phyloP scores from a whole-genome alignment of 1,284 basidiomycete genomes.

The Trichosporon coremiiforme region DNA sequence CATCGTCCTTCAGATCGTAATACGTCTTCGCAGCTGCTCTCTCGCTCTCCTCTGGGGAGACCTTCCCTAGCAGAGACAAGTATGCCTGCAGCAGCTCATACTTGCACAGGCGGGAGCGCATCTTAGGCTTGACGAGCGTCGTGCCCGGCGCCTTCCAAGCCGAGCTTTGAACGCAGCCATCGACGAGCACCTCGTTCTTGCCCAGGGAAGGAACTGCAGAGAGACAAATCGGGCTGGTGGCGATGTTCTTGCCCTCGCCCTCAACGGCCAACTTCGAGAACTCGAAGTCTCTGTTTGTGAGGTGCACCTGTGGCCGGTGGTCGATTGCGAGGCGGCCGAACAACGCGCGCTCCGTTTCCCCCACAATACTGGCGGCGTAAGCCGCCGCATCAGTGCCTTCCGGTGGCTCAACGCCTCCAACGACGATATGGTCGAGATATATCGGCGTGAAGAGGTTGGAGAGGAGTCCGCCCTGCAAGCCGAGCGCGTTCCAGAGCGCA shows the following conservation, averaged over 20 bases:
- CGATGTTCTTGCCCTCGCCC: constrained; percentile 61
- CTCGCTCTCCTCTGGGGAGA: background rate
- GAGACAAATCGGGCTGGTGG: constrained; percentile 31
- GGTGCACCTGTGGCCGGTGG: constrained; percentile 57
- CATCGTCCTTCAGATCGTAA: constrained; percentile 54
- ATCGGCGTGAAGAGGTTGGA: constrained; percentile 65
- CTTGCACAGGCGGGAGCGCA: constrained; percentile 41
- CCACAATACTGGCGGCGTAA: constrained; percentile 65
- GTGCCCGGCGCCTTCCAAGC: constrained; percentile 46
- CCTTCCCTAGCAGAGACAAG: constrained; percentile 29
- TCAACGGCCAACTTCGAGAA: constrained; percentile 18
- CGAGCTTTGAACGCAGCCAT: constrained; percentile 28
- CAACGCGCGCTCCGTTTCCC: constrained; percentile 63
- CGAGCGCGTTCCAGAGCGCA: constrained; percentile 74
- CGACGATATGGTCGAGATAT: constrained; percentile 66
- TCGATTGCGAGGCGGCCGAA: constrained; percentile 46
- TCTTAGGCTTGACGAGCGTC: constrained; percentile 35
- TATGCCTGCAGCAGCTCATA: constrained; percentile 59
- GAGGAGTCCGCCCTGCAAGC: constrained; percentile 78
- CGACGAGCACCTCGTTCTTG: constrained; percentile 62
- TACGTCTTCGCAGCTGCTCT: constrained; percentile 48
- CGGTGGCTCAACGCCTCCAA: constrained; percentile 66
- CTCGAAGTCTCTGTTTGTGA: constrained; percentile 57
- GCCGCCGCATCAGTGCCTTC: constrained; percentile 43
- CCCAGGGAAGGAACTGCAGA: constrained; percentile 55